A percentile compares a stretch with the other conserved stretches of the same genome.
These are phyloP conservation scores for Ceratobasidium sp. DNA, from an alignment of 1,284 basidiomycete species.

Conservation along the genomic window DNA sequence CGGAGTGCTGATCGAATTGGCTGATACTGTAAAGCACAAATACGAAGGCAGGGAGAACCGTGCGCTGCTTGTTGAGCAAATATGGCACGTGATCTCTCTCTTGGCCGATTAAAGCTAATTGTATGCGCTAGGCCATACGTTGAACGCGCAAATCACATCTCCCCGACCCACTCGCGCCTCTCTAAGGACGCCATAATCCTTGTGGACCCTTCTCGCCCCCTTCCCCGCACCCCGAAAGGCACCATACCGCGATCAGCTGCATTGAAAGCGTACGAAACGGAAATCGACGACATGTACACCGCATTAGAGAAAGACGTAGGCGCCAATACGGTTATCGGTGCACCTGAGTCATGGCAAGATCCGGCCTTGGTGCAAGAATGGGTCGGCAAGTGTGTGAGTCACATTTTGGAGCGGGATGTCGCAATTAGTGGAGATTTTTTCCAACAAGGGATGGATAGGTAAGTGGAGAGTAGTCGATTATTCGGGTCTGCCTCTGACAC, in stretches of 20 bases:
- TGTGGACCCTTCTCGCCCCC: not conserved
- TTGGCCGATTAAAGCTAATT: constrained; percentile 15
- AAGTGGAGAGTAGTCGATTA: not conserved
- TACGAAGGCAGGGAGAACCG: constrained; percentile 54
- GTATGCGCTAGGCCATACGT: constrained; percentile 54
- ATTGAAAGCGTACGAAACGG: constrained; percentile 41
- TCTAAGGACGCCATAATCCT: constrained; percentile 55
- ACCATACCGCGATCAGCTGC: constrained; percentile 40
- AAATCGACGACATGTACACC: constrained; percentile 48
- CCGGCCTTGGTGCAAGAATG: not conserved
- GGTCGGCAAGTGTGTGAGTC: not conserved
- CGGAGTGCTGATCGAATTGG: constrained; percentile 62
- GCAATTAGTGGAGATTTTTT: constrained; percentile 15
- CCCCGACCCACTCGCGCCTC: constrained; percentile 60
- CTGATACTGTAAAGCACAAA: constrained; percentile 54
- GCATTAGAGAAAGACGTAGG: constrained; percentile 13
- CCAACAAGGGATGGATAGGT: constrained; percentile 42
- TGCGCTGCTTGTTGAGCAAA: constrained; percentile 55
- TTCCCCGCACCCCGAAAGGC: constrained; percentile 45
- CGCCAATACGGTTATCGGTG: not conserved
- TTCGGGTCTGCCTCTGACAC: not conserved
- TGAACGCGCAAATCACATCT: constrained; percentile 60
- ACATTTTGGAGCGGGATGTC: constrained; percentile 12
- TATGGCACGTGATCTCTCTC: constrained; percentile 55
- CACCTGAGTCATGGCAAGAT: not conserved